Percentiles rank a stretch among this genome's conserved stretches.
Conservation (phyloP, 495 filamentous ascomycete species). For the Neurospora sp. region DNA sequence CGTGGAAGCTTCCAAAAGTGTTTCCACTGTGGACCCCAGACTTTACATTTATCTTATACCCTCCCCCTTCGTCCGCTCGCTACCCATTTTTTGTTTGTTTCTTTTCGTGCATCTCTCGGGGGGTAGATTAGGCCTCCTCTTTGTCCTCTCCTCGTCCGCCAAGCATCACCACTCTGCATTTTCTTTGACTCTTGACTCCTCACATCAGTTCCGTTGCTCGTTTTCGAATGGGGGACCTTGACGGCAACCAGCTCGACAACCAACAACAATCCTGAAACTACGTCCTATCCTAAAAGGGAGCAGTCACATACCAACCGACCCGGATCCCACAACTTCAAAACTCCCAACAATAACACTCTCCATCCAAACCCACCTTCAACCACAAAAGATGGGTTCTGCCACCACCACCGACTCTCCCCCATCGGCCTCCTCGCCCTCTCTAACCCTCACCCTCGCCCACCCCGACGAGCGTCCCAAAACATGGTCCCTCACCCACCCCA, state of each 20-base stretch:
- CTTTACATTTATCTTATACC: background rate
- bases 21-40: background rate
- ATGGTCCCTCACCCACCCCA: constrained; percentile 55
- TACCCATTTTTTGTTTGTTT: background rate
- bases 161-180: background rate
- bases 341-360: background rate
- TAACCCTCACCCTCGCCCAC: constrained; percentile 61
- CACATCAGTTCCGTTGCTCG: background rate
- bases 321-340: background rate
- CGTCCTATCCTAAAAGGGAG: no score
- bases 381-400: constrained; percentile 19
- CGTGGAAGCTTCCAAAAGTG: background rate
- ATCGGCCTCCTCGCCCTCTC: constrained; percentile 43
- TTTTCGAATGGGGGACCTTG: background rate
- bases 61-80: background rate
- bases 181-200: background rate
- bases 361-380: no score
- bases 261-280: background rate
- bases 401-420: constrained; percentile 33
- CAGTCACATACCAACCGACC: background rate
- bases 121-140: background rate
- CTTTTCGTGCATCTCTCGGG: background rate
- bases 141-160: background rate
- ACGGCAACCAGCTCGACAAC: background rate
- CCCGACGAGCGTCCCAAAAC: constrained; percentile 50